Conservation (phyloP, 2,329 filamentous ascomycete species). For the Scytalidium lignicola region DNA sequence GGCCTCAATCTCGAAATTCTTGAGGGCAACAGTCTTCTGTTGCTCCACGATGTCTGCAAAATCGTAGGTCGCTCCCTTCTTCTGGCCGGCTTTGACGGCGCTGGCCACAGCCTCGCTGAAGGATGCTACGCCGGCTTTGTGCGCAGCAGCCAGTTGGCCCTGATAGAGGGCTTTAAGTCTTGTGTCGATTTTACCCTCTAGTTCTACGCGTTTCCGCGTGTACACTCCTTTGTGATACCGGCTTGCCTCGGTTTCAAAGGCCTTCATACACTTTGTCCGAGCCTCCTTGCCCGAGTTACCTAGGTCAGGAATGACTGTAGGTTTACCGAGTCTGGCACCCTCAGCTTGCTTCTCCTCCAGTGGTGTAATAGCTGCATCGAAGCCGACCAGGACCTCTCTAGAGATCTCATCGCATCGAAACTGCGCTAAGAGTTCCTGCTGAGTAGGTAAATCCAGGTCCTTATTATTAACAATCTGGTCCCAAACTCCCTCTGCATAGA, state of each 20-base stretch:
- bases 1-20: slow-evolving; percentile 71
- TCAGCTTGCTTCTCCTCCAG: slow-evolving; percentile 84
- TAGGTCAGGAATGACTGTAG: slow-evolving; percentile 67
- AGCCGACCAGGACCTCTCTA: slow-evolving; percentile 76
- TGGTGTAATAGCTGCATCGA: slow-evolving; percentile 76
- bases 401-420: slow-evolving; percentile 97
- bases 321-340: slow-evolving; percentile 65
- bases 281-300: slow-evolving; percentile 69
- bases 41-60: slow-evolving; percentile 88
- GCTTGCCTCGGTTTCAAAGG: slow-evolving; percentile 87
- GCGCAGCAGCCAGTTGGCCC: slow-evolving; percentile 80
- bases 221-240: slow-evolving; percentile 97
- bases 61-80: slow-evolving; percentile 84
- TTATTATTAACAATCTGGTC: slow-evolving; percentile 99
- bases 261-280: slow-evolving; percentile 67
- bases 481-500: slow-evolving; percentile 93
- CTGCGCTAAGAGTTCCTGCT: slow-evolving; percentile 93
- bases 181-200: slow-evolving; percentile 82
- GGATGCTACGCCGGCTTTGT: slow-evolving; percentile 77
- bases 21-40: slow-evolving; percentile 72
- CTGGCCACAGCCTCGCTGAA: slow-evolving; percentile 85
- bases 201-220: slow-evolving; percentile 74
- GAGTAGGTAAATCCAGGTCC: slow-evolving; percentile 90
- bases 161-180: slow-evolving; percentile 83
- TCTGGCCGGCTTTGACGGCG: slow-evolving; percentile 87